phyloP scores from a whole-genome alignment of 176 grass and related monocot species.

The Carex scoparia region DNA sequence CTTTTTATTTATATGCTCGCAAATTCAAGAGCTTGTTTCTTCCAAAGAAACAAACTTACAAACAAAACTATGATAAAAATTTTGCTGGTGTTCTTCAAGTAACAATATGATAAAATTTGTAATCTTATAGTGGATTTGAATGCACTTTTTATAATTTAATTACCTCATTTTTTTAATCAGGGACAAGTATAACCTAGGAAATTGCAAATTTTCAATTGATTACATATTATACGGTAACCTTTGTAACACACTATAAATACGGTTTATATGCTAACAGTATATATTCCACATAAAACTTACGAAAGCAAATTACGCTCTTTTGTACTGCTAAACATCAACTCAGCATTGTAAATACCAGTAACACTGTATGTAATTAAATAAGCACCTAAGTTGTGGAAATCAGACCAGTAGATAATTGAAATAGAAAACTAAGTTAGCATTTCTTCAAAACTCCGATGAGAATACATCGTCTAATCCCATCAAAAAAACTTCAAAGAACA shows the following conservation, averaged over 20 bases:
- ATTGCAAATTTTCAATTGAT: not conserved
- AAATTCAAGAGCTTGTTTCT: no score
- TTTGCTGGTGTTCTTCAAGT: no score
- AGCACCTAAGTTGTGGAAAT: not conserved
- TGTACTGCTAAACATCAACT: no score
- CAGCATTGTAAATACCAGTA: not conserved
- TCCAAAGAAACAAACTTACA: no score
- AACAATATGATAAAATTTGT: no score
- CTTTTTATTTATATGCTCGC: no score
- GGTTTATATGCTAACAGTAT: not conserved
- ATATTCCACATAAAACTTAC: no score
- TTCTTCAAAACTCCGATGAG: no score
- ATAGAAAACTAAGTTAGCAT: not conserved
- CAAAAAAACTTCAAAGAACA: not conserved
- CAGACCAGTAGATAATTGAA: not conserved
- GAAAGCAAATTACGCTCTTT: no score
- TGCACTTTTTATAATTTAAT: not conserved
- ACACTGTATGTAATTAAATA: not conserved
- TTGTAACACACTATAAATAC: not conserved
- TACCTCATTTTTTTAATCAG: not conserved
- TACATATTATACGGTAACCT: not conserved
- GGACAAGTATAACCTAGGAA: not conserved
- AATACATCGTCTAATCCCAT: no score
- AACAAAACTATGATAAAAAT: no score
- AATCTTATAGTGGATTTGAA: not conserved